Evolutionary conservation across 192 early-diverging fungal species (phyloP), one percentile per base, ranked within the genome.

Genomic region (Funneliformis geosporum): DNA sequence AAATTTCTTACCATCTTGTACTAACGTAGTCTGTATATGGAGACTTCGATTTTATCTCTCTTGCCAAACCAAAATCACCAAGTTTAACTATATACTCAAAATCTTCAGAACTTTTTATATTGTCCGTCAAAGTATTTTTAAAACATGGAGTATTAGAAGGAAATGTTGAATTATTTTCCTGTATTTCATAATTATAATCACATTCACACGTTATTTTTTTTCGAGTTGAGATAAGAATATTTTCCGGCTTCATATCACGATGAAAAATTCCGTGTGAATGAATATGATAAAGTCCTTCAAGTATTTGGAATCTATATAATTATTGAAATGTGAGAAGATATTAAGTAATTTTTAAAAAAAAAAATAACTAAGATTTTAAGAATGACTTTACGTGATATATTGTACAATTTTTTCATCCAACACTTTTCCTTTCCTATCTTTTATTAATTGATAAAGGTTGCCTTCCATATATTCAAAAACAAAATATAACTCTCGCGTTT

Each of bases 11-110:
- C 98, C 98, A 99, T 81, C 98, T 88, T 10, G 98, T 99, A 86
- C 94, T 95, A 70, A 99, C 96, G 85, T 99, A 99, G 80, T 96
- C 95, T 38, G 98, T 98, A 78, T 96, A 96, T 46, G 98, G 97
- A 2, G 94, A 93, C 55, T 91, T 88, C 83, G 90, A 93, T 76
- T 96, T 91, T 78, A 96, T 91, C 79, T 98, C 95, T 61, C 95
- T 87, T 55, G 97, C 96, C 27, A 99, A 86, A 10, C 98, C 97
- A 89, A 99, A 96, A 84, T 99, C 98, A 21, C 95, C 97, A 76
- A 99, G 93, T 86, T 98, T 99, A 50, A 94, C 86, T 60, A 64
- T 83, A 64, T 85, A 82, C n/a, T 84, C 75, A 6, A 78, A 70
- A 23, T 80, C 59, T 43, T 70, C 78, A 38, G 18, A 23, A 46